Percentiles rank a stretch among this genome's conserved stretches.
Evolutionary conservation across 805 yeast species (phyloP).

Genomic region (Wickerhamiella kurtzmanii): DNA sequence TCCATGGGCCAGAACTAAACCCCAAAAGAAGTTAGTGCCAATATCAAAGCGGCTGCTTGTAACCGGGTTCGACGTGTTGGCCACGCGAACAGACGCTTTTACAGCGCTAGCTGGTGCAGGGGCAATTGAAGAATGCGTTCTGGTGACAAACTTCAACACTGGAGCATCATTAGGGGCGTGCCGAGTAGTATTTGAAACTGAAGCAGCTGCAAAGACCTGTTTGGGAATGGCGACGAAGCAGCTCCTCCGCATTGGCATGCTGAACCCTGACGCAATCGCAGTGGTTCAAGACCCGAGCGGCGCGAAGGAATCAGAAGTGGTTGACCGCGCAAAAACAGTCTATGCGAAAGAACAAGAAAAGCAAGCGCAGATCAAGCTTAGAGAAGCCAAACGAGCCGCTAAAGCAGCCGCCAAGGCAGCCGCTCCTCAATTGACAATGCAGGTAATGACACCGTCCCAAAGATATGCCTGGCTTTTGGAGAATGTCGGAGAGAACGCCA

Average conservation of each 20-base stretch:
- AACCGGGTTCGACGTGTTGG: background rate
- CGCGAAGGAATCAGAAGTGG: background rate
- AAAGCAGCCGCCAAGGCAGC: background rate
- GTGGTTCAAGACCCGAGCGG: background rate
- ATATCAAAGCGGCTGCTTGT: background rate
- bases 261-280: background rate
- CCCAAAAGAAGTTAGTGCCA: background rate
- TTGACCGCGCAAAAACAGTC: background rate
- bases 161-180: conserved; percentile 1
- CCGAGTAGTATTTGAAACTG: background rate
- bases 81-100: background rate
- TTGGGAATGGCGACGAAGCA: background rate
- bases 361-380: background rate
- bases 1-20: background rate
- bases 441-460: background rate
- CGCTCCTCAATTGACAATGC: background rate
- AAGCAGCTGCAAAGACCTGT: background rate
- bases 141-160: background rate
- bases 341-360: background rate
- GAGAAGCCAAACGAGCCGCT: background rate
- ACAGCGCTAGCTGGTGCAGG: background rate
- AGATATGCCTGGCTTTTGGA: background rate
- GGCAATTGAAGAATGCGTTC: background rate
- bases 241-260: background rate
- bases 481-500: background rate